Base-by-base conservation (phyloP, 2,329 filamentous ascomycete species). In the Talaromyces sp. region DNA sequence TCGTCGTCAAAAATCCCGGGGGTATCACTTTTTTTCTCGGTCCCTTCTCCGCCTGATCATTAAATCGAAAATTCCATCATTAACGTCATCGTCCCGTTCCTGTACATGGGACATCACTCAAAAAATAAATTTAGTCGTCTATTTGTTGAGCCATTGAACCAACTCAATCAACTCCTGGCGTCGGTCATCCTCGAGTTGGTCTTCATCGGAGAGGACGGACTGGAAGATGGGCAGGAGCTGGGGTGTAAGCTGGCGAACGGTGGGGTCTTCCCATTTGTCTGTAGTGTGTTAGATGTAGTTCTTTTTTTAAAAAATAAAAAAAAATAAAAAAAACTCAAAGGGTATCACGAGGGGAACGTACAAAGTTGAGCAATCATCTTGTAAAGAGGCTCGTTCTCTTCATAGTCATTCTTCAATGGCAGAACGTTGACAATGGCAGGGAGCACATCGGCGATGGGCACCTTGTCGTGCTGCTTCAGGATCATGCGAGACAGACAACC, bases 321-420 rank as follows among this genome's bases (percentile, higher is more conserved):
- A n/a, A n/a, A n/a, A 5, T 1, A 14, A 4, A 1, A 5, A n/a
- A 40, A 40, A 7, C 3, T 40, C 5, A 40, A n/a, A n/a, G 23
- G 23, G 2, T 34, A 40, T 40, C 1, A 14, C 3, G 12, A 44
- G 4, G 31, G 27, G 1, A 34, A 85, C 87, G 81, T 82, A 89
- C 87, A 97, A 66, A 98, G 85, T 76, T 90, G 88, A 76, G 91
- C 89, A 70, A 99, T 89, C 86, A 93, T 96, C 75, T 89, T 85
- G 79, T 89, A 99, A 63, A 98, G 88, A 8, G 95, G 92, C 70
- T 91, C 91, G 79, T 99, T 98, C 85, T 98, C 95, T 78, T 97
- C 92, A 70, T 86, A 98, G 76, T 98, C 95, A 73, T 96, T 93
- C 76, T 90, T 91, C 65, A 98, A 83, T 9, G 95, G 95, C 42